Evolutionary conservation across 2,329 filamentous ascomycete genomes (phyloP).

Genomic region (Colletotrichum neosansevieriae): DNA sequence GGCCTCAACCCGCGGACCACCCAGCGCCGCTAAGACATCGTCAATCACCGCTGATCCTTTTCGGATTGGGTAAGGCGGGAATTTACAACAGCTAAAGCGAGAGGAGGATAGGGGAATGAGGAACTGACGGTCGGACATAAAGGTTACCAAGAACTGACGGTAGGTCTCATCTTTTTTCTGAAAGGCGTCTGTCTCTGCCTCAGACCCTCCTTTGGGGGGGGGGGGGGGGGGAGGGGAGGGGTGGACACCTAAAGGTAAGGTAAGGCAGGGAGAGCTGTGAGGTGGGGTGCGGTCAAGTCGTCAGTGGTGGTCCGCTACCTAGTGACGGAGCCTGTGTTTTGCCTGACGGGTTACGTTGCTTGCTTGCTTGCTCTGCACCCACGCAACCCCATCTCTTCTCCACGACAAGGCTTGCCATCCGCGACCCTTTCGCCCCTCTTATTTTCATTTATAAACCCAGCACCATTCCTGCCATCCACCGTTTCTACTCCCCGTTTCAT

Average conservation of each 20-base stretch:
- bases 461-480: conserved; percentile 34
- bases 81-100: conserved; percentile 26
- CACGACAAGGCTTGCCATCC: conserved; percentile 33
- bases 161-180: conserved; percentile 3
- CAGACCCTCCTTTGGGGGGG: conserved; percentile 3
- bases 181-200: conserved; percentile 2
- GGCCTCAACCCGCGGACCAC: conserved; percentile 14
- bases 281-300: background rate
- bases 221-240: conserved; percentile 2
- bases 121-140: conserved; percentile 13
- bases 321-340: conserved; percentile 39
- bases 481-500: conserved; percentile 33
- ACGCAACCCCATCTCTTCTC: conserved; percentile 37
- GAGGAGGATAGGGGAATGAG: conserved; percentile 12
- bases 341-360: conserved; percentile 27
- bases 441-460: conserved; percentile 41
- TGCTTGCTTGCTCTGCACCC: conserved; percentile 13
- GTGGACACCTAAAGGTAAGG: background rate
- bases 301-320: background rate
- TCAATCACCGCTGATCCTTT: conserved; percentile 41
- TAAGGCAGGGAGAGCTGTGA: conserved; percentile 1
- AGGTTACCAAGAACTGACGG: conserved; percentile 6
- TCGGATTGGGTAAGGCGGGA: conserved; percentile 20
- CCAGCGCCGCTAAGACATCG: conserved; percentile 32
- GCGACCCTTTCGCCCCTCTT: conserved; percentile 36